Conservation (phyloP, 352 stramenopile genomes). For the Phytopythium litorale region DNA sequence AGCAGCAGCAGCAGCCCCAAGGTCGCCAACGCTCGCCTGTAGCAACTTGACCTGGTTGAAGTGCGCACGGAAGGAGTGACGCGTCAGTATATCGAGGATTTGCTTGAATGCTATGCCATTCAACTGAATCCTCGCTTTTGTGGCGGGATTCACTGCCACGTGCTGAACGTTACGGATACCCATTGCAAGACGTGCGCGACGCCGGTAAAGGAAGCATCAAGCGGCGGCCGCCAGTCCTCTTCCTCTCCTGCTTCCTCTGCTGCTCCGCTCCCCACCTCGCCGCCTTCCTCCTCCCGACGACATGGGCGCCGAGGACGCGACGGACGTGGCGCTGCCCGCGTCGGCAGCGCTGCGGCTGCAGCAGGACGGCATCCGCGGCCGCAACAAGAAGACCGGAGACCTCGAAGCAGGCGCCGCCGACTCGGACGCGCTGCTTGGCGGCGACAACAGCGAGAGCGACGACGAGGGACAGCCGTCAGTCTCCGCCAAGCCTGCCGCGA, state of each 20-base stretch:
- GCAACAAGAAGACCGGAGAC: conserved; percentile 42
- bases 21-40: not conserved
- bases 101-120: not conserved
- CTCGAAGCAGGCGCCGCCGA: conserved; percentile 6
- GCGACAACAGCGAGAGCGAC: conserved; percentile 8
- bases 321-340: conserved; percentile 15
- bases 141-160: too few species aligned
- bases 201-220: too few species aligned
- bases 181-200: too few species aligned
- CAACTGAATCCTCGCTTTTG: too few species aligned
- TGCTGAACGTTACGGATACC: too few species aligned
- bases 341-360: not conserved
- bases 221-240: not conserved
- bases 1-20: not conserved
- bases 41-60: not conserved
- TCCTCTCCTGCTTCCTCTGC: not conserved
- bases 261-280: not conserved
- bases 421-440: conserved; percentile 7
- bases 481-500: conserved; percentile 18
- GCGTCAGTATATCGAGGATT: not conserved
- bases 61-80: not conserved
- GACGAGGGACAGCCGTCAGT: conserved; percentile 9
- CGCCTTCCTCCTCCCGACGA: not conserved
- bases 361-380: conserved; percentile 49
- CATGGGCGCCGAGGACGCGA: conserved; percentile 34